Conservation (phyloP, 805 yeast species). For the Sugiyamaella marilandica region DNA sequence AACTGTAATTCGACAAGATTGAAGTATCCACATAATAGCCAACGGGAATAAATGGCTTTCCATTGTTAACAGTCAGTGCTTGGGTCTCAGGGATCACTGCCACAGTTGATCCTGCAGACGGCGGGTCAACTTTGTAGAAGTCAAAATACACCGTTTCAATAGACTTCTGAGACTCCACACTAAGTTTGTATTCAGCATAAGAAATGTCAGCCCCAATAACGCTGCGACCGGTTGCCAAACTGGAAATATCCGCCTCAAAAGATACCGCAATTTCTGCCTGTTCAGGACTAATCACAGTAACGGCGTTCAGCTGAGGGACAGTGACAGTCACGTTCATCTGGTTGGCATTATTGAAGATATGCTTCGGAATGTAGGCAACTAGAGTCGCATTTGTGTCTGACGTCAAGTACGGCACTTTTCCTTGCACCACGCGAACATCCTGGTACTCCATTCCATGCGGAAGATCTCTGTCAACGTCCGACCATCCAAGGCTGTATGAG, state of each 20-base stretch:
- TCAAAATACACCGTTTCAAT: slow-evolving; percentile 12
- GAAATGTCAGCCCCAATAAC: slow-evolving; percentile 8
- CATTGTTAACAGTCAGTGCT: slow-evolving; percentile 3
- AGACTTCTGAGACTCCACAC: not conserved
- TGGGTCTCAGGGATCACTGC: slow-evolving; percentile 4
- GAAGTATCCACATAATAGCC: slow-evolving; percentile 12
- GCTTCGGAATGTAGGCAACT: slow-evolving; percentile 10
- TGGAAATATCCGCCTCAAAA: slow-evolving; percentile 10
- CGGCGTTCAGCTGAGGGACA: slow-evolving; percentile 10
- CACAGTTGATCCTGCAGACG: slow-evolving; percentile 4
- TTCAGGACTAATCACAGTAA: not conserved
- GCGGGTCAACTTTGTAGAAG: slow-evolving; percentile 5
- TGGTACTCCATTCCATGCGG: slow-evolving; percentile 10
- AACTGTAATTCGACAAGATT: not conserved
- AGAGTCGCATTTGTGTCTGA: slow-evolving; percentile 6
- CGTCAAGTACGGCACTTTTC: slow-evolving; percentile 7
- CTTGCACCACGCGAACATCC: slow-evolving; percentile 8
- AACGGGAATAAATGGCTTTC: slow-evolving; percentile 10
- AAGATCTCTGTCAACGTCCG: slow-evolving; percentile 5
- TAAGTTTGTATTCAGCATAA: slow-evolving; percentile 2
- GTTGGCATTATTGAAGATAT: not conserved
- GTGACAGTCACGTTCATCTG: slow-evolving; percentile 11
- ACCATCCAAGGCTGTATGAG: slow-evolving; percentile 11
- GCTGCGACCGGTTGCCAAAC: slow-evolving; percentile 1
- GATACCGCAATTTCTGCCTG: slow-evolving; percentile 10